Percentiles rank a stretch among this genome's conserved stretches.
These are phyloP conservation scores for Fraxinus americana DNA, from an alignment of 257 asterid genomes.

Conservation along the genomic window DNA sequence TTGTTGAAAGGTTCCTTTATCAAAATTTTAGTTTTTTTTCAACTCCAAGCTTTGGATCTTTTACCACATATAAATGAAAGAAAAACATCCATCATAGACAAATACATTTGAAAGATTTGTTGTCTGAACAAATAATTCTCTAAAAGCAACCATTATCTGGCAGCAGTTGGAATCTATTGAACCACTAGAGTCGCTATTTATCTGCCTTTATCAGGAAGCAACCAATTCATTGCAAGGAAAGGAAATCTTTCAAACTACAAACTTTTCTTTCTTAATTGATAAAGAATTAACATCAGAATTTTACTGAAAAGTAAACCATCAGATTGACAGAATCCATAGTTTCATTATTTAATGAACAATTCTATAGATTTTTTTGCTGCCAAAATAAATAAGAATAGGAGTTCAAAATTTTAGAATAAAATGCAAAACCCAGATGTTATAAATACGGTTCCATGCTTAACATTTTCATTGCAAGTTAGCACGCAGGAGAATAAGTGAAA, in stretches of 20 bases:
- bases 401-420: neutral
- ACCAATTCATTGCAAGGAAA: neutral
- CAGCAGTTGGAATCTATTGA: neutral
- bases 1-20: neutral
- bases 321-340: neutral
- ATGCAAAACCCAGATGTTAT: neutral
- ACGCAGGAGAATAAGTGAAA: constrained; percentile 7
- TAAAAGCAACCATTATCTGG: neutral
- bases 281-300: neutral
- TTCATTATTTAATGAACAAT: neutral
- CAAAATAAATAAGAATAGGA: neutral
- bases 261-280: neutral
- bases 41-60: neutral
- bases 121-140: neutral
- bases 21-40: neutral
- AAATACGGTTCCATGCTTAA: constrained; percentile 11
- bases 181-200: neutral
- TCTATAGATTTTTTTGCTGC: neutral
- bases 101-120: neutral
- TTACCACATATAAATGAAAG: neutral
- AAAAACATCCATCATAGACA: neutral
- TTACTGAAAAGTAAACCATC: neutral
- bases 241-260: neutral
- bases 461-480: neutral
- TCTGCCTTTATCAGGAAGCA: neutral